These are phyloP conservation scores for Peribolospora baueri DNA, from an alignment of 768 basidiomycete genomes.

Conservation along the genomic window DNA sequence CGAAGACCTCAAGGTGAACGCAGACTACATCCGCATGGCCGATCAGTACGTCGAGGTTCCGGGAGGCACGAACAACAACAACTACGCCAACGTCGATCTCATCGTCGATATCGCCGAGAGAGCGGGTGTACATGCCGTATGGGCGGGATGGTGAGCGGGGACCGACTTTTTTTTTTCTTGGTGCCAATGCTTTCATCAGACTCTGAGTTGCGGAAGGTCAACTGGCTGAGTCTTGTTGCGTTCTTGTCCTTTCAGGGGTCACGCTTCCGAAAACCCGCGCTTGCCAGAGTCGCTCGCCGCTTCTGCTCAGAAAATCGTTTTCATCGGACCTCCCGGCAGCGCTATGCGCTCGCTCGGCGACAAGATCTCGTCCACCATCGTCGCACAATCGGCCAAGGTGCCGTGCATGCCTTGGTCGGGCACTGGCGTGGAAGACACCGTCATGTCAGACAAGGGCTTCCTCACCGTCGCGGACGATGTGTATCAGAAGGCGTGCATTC, in stretches of 20 bases:
- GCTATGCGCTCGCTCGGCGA: constrained; percentile 98
- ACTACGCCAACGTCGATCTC: constrained; percentile 97
- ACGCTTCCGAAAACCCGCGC: constrained; percentile 95
- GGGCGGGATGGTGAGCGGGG: constrained; percentile 66
- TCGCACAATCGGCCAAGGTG: constrained; percentile 84
- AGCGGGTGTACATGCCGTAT: constrained; percentile 90
- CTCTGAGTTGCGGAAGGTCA: background rate
- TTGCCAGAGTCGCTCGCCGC: constrained; percentile 79
- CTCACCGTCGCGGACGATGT: constrained; percentile 83
- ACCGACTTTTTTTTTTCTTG: background rate
- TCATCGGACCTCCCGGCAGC: constrained; percentile 95
- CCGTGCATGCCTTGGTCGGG: constrained; percentile 99
- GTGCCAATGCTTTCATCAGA: background rate
- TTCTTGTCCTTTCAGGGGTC: constrained; percentile 30
- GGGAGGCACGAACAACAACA: constrained; percentile 95
- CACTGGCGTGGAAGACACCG: constrained; percentile 69
- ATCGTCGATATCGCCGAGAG: constrained; percentile 96
- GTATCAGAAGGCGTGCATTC: constrained; percentile 70
- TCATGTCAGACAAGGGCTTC: constrained; percentile 58
- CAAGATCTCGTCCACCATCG: constrained; percentile 98
- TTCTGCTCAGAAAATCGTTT: constrained; percentile 85
- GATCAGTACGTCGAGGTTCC: constrained; percentile 98
- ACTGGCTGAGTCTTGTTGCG: background rate
- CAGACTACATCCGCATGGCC: constrained; percentile 99
- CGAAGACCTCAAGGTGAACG: constrained; percentile 93